Percentiles rank a stretch among this genome's conserved stretches.
Conservation (phyloP, 192 early-diverging fungal genomes). For the Jimgerdemannia flammicorona region DNA sequence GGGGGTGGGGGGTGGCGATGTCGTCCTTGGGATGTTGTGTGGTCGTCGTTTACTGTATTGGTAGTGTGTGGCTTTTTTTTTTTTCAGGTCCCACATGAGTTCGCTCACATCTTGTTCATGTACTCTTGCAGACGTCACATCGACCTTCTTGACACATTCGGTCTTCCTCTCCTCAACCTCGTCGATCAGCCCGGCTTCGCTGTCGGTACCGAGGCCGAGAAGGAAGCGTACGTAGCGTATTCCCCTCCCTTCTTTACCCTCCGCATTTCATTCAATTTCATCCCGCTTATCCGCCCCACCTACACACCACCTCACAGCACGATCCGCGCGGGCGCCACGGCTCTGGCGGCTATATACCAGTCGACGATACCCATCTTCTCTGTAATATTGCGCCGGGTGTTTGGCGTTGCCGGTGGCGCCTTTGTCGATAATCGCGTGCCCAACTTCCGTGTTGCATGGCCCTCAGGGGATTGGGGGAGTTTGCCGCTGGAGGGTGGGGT, state of each 20-base stretch:
- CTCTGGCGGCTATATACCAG: slow-evolving; percentile 32
- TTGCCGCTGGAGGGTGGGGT: slow-evolving; percentile 33
- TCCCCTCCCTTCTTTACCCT: neutral
- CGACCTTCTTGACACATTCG: slow-evolving; percentile 32
- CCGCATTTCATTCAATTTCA: no score
- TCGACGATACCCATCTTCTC: slow-evolving; percentile 31
- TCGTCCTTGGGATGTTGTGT: neutral
- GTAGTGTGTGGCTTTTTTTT: no score
- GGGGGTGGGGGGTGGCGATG: neutral
- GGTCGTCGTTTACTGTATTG: no score
- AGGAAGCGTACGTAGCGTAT: slow-evolving; percentile 23
- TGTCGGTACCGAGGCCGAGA: slow-evolving; percentile 29
- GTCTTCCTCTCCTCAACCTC: slow-evolving; percentile 30
- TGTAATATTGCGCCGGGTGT: slow-evolving; percentile 29
- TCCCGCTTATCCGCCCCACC: no score
- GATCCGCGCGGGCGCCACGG: slow-evolving; percentile 29
- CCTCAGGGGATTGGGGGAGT: slow-evolving; percentile 33
- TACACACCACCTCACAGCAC: slow-evolving; percentile 10
- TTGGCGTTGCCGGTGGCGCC: slow-evolving; percentile 35
- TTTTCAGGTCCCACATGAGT: neutral
- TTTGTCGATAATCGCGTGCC: neutral
- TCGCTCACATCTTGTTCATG: slow-evolving; percentile 22
- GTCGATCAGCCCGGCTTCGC: slow-evolving; percentile 35
- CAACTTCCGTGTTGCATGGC: slow-evolving; percentile 33
- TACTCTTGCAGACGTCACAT: slow-evolving; percentile 22